Evolutionary conservation across 306 rosid species (phyloP).

Genomic region (Albizia julibrissin): DNA sequence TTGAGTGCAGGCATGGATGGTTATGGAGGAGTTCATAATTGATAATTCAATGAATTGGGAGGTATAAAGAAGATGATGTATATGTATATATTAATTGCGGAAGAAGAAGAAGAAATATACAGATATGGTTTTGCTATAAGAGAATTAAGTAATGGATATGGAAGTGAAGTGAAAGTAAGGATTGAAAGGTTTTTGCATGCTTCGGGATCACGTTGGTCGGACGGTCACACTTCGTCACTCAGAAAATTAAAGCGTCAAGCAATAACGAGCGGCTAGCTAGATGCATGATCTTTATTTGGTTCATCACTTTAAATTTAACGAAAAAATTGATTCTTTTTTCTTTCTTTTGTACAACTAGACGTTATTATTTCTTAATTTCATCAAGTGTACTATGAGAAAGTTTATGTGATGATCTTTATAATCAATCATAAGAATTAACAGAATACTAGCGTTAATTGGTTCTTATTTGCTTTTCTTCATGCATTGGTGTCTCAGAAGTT

Average conservation of each 20-base stretch:
- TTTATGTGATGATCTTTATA: not conserved
- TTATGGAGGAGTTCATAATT: slow-evolving; percentile 36
- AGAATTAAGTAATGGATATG: slow-evolving; percentile 19
- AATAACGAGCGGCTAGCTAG: not conserved
- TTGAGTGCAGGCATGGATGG: slow-evolving; percentile 34
- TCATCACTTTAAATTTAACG: too few species aligned
- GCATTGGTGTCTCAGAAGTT: not conserved
- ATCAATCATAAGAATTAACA: not conserved
- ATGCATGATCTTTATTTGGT: not conserved
- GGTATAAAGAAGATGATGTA: not conserved
- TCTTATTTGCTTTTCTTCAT: not conserved
- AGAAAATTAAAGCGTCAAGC: slow-evolving; percentile 27
- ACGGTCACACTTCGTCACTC: slow-evolving; percentile 30
- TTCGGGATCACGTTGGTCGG: slow-evolving; percentile 60
- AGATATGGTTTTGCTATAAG: not conserved
- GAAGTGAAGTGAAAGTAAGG: slow-evolving; percentile 51
- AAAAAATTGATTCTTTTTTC: too few species aligned
- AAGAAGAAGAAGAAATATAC: not conserved
- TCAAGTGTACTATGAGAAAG: not conserved
- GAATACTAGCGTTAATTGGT: not conserved
- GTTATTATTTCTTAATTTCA: not conserved
- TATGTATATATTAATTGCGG: not conserved
- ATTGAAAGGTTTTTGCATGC: slow-evolving; percentile 39
- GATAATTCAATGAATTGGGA: slow-evolving; percentile 21
- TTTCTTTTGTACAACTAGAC: not conserved